Evolutionary conservation across 2,329 filamentous ascomycete genomes (phyloP), one percentile per base, ranked within the genome.

Genomic region (Graphiopsis chlorocephala): DNA sequence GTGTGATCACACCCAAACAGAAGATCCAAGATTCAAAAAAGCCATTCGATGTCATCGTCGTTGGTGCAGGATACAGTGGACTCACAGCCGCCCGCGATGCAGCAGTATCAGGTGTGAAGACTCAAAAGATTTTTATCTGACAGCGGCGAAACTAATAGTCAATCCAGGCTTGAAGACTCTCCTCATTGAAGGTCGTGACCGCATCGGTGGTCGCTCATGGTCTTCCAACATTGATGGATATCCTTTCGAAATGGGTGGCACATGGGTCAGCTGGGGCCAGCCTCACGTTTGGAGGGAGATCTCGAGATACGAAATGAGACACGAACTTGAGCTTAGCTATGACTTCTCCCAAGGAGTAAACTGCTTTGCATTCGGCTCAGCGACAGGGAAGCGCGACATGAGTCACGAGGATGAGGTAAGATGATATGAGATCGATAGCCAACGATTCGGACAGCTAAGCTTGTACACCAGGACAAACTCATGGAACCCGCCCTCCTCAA

Each of bases 131-230:
- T 12, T 2, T 33, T 4, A 6, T 20, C 23, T 11, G 14, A 50
- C 8, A 2, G 20, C 26, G 17, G 14, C 14, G 15, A 28, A 1
- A n/a, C 47, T 50, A 3, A 50, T 23, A 1, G 2, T 17, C 23
- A 28, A n/a, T 20, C 2, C 6, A 55, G 50, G 78, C 0, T 67
- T 76, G 4, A 76, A 74, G 17, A 79, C 82, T 0, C 72, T 84
- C 1, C 74, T 84, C 1, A 63, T 84, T 0, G 82, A 84, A 71
- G 81, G 77, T 1, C 76, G 82, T 17, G 80, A 84, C 67, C 74
- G 82, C 0, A 80, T 84, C 57, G 82, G 82, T 17, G 81, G 82
- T 1, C 77, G 82, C 0, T 80, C 81, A 2, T 84, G 79, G 78
- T 79, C 78, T 0, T 77, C 79, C 17, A 77, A 81, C 33, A 79